Base-by-base conservation (phyloP, 768 basidiomycete species). In the Mycena alexandri region DNA sequence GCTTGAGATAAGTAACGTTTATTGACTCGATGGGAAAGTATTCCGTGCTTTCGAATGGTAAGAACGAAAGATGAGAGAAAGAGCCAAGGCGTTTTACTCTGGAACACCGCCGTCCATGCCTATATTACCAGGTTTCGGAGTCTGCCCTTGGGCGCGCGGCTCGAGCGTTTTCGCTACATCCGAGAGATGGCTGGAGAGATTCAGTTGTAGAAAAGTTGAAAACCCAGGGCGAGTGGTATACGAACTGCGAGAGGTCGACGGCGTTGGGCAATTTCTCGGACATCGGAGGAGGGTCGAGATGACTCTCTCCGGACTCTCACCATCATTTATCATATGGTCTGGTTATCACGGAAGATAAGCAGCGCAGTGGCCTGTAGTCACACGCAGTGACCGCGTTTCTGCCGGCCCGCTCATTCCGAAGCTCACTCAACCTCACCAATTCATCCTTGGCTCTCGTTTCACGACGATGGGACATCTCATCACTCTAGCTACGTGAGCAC, bases 401-500 rank as follows among this genome's bases (percentile, higher is more conserved):
- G 29, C 44, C 44, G 44, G 21, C 53, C 57, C 19, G 43, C 29
- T 47, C 24, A 22, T 60, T 24, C 21, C 5, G 42, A 25, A n/a
- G 11, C 17, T 34, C 25, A n/a, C 36, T 44, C 29, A 29, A n/a
- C 19, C 34, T 19, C 38, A 11, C 3, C 38, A 21, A 33, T 17
- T 51, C 14, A 14, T 7, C 29, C 7, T n/a, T 24, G 9, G 16
- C 50, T n/a, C 34, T 51, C 33, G n/a, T n/a, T 19, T 24, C 34
- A 12, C 29, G 2, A 11, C 34, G 19, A 93, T 94, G 93, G 93
- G 93, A 2, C 94, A 95, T 74, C 83, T 94, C 38, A 93, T 95
- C 62, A 96, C 94, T 36, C 81, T 96, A 63, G 94, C 94, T 79
- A 95, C 94, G 94, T 95, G 78, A 76, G 90, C 79, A 10, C 24